phyloP scores from a whole-genome alignment of 257 asterid species.

The Orobanche coerulescens region DNA sequence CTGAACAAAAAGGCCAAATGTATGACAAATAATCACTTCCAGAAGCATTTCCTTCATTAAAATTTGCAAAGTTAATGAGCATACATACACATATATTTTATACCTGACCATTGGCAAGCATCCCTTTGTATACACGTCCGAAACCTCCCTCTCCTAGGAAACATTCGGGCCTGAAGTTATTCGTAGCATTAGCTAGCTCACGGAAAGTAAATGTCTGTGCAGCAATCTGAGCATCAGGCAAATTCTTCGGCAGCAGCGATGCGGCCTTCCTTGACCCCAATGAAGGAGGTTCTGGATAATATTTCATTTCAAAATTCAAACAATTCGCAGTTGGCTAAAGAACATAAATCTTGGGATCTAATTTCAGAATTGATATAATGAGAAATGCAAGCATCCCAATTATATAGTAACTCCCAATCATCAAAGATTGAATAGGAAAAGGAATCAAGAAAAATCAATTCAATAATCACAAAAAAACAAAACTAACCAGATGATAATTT shows the following conservation, averaged over 20 bases:
- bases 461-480: not conserved
- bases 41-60: too few relatives aligned
- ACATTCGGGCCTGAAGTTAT: constrained; percentile 78
- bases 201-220: constrained; percentile 95
- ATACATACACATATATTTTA: too few relatives aligned
- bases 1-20: constrained; percentile 3
- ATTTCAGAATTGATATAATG: constrained; percentile 7
- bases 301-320: not conserved
- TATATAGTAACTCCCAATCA: constrained; percentile 23
- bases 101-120: constrained; percentile 80
- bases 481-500: constrained; percentile 82
- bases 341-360: constrained; percentile 27
- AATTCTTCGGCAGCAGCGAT: constrained; percentile 41
- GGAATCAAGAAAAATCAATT: constrained; percentile 16
- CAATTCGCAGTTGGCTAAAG: constrained; percentile 5
- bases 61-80: not conserved
- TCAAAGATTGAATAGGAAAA: constrained; percentile 10
- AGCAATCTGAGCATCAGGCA: constrained; percentile 74
- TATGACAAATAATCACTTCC: not conserved
- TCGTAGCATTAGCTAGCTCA: constrained; percentile 84
- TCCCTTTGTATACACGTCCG: constrained; percentile 86
- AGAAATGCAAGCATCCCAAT: constrained; percentile 10
- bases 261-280: constrained; percentile 51
- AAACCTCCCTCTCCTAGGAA: constrained; percentile 98
- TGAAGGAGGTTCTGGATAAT: too few relatives aligned